A percentile compares a stretch with the other conserved stretches of the same genome.
phyloP scores from a whole-genome alignment of 192 early-diverging fungal species.

The Mortierella antarctica region DNA sequence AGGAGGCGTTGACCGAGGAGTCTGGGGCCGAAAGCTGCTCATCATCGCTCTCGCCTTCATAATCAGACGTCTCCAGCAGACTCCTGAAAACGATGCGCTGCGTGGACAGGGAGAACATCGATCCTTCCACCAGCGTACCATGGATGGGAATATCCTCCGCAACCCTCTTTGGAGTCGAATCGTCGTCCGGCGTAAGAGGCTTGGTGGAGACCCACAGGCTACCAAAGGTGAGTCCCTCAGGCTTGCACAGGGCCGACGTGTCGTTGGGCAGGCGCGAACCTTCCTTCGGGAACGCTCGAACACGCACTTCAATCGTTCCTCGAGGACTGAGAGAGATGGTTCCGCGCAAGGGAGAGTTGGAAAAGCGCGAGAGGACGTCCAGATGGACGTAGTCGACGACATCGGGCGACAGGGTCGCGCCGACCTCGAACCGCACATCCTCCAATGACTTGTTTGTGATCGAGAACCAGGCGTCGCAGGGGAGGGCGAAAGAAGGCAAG shows the following conservation, averaged over 20 bases:
- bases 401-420: conserved; percentile 68
- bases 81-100: conserved; percentile 76
- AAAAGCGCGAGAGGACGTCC: conserved; percentile 82
- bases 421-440: conserved; percentile 85
- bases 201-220: conserved; percentile 74
- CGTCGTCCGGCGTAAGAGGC: conserved; percentile 49
- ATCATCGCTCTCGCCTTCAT: conserved; percentile 60
- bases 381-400: conserved; percentile 70
- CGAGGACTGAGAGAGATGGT: conserved; percentile 72
- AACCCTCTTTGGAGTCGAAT: conserved; percentile 50
- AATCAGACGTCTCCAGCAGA: conserved; percentile 64
- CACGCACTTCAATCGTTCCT: conserved; percentile 75
- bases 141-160: conserved; percentile 75
- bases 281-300: conserved; percentile 74
- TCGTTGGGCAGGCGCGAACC: conserved; percentile 65
- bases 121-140: conserved; percentile 72
- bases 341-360: conserved; percentile 82
- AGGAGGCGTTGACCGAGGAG: conserved; percentile 2
- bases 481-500: conserved; percentile 59
- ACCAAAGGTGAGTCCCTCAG: conserved; percentile 74
- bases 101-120: conserved; percentile 76
- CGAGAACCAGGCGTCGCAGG: conserved; percentile 86
- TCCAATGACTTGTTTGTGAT: conserved; percentile 79
- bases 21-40: conserved; percentile 30
- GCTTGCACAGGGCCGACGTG: conserved; percentile 66